phyloP scores from a whole-genome alignment of 768 basidiomycete genomes.

The Imleria badia region DNA sequence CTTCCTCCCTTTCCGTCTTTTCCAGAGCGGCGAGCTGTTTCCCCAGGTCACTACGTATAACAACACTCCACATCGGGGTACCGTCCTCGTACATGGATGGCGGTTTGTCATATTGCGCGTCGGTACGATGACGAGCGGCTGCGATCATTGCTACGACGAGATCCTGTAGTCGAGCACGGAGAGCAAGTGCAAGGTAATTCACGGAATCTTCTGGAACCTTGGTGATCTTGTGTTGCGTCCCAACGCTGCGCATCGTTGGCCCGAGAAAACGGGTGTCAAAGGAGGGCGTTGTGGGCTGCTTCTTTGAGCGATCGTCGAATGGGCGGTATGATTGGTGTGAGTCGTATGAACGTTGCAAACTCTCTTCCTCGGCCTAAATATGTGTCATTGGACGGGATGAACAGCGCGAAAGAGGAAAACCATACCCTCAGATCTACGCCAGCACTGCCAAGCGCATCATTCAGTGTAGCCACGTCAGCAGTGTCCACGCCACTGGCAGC shows the following conservation, averaged over 20 bases:
- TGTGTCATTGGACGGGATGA: not conserved
- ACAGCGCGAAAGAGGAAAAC: not conserved
- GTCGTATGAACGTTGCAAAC: slow-evolving; percentile 64
- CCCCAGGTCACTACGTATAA: slow-evolving; percentile 74
- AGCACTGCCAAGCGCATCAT: slow-evolving; percentile 83
- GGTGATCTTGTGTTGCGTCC: slow-evolving; percentile 65
- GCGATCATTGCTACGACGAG: slow-evolving; percentile 66
- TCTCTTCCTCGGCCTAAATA: slow-evolving; percentile 83
- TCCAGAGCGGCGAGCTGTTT: slow-evolving; percentile 79
- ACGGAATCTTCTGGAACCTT: slow-evolving; percentile 69
- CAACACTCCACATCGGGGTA: slow-evolving; percentile 80
- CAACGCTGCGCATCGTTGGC: slow-evolving; percentile 66
- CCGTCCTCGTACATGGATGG: slow-evolving; percentile 66
- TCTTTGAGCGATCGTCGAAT: slow-evolving; percentile 76
- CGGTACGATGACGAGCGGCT: slow-evolving; percentile 67
- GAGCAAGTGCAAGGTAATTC: slow-evolving; percentile 76
- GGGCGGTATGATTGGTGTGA: slow-evolving; percentile 61
- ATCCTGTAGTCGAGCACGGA: slow-evolving; percentile 71
- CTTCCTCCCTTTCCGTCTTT: slow-evolving; percentile 80
- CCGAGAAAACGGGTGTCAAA: slow-evolving; percentile 70
- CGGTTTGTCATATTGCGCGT: slow-evolving; percentile 66
- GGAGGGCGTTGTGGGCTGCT: slow-evolving; percentile 66
- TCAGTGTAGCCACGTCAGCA: slow-evolving; percentile 73
- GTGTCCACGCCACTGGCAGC: slow-evolving; percentile 49
- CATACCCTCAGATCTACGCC: slow-evolving; percentile 81